Conservation (phyloP, 768 basidiomycete genomes). For the Hydnomerulius pinastri region DNA sequence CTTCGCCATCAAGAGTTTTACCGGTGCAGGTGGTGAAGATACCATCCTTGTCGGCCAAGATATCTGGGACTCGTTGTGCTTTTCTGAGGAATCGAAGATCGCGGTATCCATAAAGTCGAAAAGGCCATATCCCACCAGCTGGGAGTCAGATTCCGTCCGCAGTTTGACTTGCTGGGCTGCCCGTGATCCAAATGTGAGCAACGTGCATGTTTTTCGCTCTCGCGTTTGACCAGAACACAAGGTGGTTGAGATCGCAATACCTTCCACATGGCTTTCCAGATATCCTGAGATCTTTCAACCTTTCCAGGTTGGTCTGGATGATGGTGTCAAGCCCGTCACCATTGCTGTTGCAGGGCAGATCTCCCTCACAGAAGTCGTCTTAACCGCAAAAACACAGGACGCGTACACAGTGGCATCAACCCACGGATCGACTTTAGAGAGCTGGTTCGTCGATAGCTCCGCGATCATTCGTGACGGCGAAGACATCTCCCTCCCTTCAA, state of each 20-base stretch:
- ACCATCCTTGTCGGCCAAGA: conserved; percentile 32
- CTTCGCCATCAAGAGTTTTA: conserved; percentile 25
- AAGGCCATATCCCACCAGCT: conserved; percentile 3
- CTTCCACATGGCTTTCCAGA: conserved; percentile 39
- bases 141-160: neutral
- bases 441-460: conserved; percentile 43
- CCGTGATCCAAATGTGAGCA: conserved; percentile 40
- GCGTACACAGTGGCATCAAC: conserved; percentile 47
- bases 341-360: conserved; percentile 30
- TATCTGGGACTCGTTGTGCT: conserved; percentile 33
- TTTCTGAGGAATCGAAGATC: conserved; percentile 10
- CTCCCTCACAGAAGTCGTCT: conserved; percentile 51
- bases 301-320: conserved; percentile 9
- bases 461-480: conserved; percentile 56
- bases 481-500: conserved; percentile 32
- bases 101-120: conserved; percentile 29
- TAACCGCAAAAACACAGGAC: conserved; percentile 49
- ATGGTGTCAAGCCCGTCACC: conserved; percentile 16
- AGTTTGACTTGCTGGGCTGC: conserved; percentile 38
- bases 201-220: neutral
- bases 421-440: conserved; percentile 40
- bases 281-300: conserved; percentile 40
- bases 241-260: conserved; percentile 38
- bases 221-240: conserved; percentile 32
- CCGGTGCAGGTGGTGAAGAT: conserved; percentile 17